Evolutionary conservation across 352 stramenopile species (phyloP).

Genomic region (Phytophthora sojae): DNA sequence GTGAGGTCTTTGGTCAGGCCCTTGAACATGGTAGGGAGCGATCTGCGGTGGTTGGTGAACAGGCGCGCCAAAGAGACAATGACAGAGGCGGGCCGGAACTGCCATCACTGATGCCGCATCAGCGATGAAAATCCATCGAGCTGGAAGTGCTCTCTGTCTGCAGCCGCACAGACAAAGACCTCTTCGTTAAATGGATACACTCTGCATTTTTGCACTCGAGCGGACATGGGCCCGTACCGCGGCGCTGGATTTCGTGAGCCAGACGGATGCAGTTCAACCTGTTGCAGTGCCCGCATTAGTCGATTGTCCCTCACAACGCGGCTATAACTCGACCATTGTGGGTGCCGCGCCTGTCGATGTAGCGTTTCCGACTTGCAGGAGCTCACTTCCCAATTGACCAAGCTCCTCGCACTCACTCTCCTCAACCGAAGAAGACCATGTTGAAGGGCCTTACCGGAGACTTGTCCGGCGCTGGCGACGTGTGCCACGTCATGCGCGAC

Average conservation of each 20-base stretch:
- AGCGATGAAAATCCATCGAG: slow-evolving; percentile 32
- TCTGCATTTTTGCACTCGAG: not conserved
- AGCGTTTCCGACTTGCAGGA: not conserved
- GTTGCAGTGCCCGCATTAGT: slow-evolving; percentile 8
- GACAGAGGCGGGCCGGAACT: not conserved
- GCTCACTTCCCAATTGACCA: slow-evolving; percentile 21
- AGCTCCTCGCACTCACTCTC: not conserved
- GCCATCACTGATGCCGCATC: not conserved
- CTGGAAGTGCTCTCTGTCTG: not conserved
- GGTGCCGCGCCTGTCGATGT: not conserved
- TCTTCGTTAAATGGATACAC: not conserved
- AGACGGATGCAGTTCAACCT: slow-evolving; percentile 21
- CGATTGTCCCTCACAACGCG: slow-evolving; percentile 2
- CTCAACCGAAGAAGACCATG: slow-evolving; percentile 31
- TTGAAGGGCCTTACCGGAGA: slow-evolving; percentile 64
- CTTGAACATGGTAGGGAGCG: slow-evolving; percentile 46
- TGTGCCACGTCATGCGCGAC: slow-evolving; percentile 54
- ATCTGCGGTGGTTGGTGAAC: slow-evolving; percentile 5
- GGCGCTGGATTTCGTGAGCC: slow-evolving; percentile 21
- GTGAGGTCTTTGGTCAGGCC: slow-evolving; percentile 58
- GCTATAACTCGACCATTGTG: slow-evolving; percentile 7
- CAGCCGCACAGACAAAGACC: too few species aligned
- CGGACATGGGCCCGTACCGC: not conserved
- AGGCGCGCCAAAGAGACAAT: slow-evolving; percentile 32
- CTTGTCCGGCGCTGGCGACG: slow-evolving; percentile 60